A percentile compares a stretch with the other conserved stretches of the same genome.
Conservation (phyloP, 768 basidiomycete genomes). For the Macrocybe gigantea region DNA sequence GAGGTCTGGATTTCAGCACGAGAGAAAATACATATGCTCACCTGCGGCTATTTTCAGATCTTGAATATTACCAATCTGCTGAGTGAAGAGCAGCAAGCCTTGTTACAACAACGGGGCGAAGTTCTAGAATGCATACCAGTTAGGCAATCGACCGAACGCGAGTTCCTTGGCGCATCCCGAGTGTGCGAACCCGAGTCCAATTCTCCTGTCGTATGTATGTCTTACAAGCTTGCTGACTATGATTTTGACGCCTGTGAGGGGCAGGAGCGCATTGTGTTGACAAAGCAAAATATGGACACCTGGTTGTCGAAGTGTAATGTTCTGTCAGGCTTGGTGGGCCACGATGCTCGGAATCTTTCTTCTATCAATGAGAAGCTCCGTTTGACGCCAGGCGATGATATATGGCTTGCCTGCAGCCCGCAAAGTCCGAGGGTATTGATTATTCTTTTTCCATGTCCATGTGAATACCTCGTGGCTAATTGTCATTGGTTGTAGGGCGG, state of each 20-base stretch:
- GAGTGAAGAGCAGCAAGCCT: conserved; percentile 20
- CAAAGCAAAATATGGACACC: conserved; percentile 33
- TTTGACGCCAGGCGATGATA: conserved; percentile 43
- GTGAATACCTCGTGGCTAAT: background rate
- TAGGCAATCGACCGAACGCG: conserved; percentile 29
- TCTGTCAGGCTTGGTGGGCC: conserved; percentile 12
- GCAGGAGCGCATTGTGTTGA: conserved; percentile 47
- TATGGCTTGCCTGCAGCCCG: conserved; percentile 55
- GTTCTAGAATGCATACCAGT: conserved; percentile 43
- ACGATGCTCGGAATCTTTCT: conserved; percentile 18
- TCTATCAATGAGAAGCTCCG: conserved; percentile 35
- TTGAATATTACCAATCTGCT: conserved; percentile 35
- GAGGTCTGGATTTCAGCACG: conserved; percentile 45
- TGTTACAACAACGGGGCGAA: conserved; percentile 22
- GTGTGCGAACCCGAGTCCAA: conserved; percentile 17
- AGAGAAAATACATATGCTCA: too few species aligned
- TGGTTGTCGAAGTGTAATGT: conserved; percentile 39
- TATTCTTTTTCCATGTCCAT: conserved; percentile 14
- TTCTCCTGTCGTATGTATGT: conserved; percentile 20
- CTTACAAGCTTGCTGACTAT: too few species aligned
- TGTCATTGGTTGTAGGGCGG: conserved; percentile 55
- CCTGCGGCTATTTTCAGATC: conserved; percentile 25
- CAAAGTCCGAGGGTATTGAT: conserved; percentile 41
- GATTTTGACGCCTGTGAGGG: background rate
- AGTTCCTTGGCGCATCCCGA: conserved; percentile 38